Evolutionary conservation across 805 yeast genomes (phyloP).

Genomic region (Lachancea mirantina): DNA sequence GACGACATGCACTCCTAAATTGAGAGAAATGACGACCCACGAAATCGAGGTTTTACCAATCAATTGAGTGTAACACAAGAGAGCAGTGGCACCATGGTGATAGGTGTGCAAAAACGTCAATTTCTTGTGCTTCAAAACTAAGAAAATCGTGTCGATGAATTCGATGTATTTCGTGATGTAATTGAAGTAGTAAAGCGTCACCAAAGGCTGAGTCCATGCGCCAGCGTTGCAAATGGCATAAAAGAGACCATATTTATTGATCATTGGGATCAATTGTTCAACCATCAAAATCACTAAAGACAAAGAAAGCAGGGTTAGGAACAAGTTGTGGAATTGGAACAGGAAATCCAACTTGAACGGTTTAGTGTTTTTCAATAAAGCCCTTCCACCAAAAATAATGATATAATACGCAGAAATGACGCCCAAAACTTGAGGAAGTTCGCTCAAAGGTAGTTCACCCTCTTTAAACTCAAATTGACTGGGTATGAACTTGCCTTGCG

Average conservation of each 20-base stretch:
- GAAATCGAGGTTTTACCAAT: slow-evolving; percentile 85
- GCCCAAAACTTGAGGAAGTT: slow-evolving; percentile 48
- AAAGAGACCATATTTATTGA: slow-evolving; percentile 66
- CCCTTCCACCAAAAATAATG: slow-evolving; percentile 81
- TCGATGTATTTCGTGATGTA: slow-evolving; percentile 86
- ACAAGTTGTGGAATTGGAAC: slow-evolving; percentile 80
- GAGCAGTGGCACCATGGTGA: slow-evolving; percentile 97
- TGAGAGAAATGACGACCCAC: slow-evolving; percentile 89
- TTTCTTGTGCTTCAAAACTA: slow-evolving; percentile 87
- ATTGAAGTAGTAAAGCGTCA: slow-evolving; percentile 81
- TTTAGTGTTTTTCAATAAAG: slow-evolving; percentile 45
- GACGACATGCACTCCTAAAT: slow-evolving; percentile 86
- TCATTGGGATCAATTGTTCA: slow-evolving; percentile 82
- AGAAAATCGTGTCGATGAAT: slow-evolving; percentile 83
- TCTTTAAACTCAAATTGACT: slow-evolving; percentile 57
- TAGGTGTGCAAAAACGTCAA: slow-evolving; percentile 89
- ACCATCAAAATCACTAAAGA: slow-evolving; percentile 57
- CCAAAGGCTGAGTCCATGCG: slow-evolving; percentile 80
- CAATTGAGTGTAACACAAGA: slow-evolving; percentile 87
- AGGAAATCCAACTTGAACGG: slow-evolving; percentile 68
- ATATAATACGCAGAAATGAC: slow-evolving; percentile 67
- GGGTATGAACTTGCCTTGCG: slow-evolving; percentile 26
- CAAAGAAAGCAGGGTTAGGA: slow-evolving; percentile 64
- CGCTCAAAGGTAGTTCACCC: slow-evolving; percentile 61
- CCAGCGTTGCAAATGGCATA: slow-evolving; percentile 72